A percentile compares a stretch with the other conserved stretches of the same genome.
Conservation (phyloP, 345 rosid species). For the Salix udensis region DNA sequence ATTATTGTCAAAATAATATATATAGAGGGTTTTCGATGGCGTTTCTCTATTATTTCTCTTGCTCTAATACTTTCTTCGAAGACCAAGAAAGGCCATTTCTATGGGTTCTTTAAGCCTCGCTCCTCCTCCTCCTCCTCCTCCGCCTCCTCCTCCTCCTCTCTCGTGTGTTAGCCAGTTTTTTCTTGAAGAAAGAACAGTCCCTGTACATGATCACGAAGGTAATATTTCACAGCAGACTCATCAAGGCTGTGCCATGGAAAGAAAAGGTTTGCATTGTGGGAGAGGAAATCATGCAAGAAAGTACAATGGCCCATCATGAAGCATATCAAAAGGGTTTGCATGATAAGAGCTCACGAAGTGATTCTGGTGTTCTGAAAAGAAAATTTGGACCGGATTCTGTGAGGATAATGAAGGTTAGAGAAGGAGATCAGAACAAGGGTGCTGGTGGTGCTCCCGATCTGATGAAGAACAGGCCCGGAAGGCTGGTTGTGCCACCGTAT, state of each 20-base stretch:
- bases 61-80: slow-evolving; percentile 7
- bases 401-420: background rate
- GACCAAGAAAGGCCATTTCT: slow-evolving; percentile 15
- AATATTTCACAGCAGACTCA: background rate
- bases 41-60: slow-evolving; percentile 28
- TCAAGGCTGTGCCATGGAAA: background rate
- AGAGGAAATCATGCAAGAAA: slow-evolving; percentile 4
- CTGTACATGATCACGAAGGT: background rate
- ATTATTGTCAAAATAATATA: slow-evolving; percentile 3
- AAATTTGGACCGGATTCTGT: background rate
- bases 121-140: slow-evolving; percentile 2
- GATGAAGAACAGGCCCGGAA: slow-evolving; percentile 40
- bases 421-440: background rate
- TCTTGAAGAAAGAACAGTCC: background rate
- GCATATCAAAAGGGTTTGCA: slow-evolving; percentile 9
- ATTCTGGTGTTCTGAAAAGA: background rate
- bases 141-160: slow-evolving; percentile 6
- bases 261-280: background rate
- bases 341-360: background rate
- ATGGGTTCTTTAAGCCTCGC: slow-evolving; percentile 15
- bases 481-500: slow-evolving; percentile 35
- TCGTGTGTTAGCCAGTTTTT: slow-evolving; percentile 11
- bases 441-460: background rate
- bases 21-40: slow-evolving; percentile 29
- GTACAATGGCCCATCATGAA: background rate